Base-by-base conservation (phyloP, 371 early-diverging fungal genomes). In the Rhizomucor pusillus region DNA sequence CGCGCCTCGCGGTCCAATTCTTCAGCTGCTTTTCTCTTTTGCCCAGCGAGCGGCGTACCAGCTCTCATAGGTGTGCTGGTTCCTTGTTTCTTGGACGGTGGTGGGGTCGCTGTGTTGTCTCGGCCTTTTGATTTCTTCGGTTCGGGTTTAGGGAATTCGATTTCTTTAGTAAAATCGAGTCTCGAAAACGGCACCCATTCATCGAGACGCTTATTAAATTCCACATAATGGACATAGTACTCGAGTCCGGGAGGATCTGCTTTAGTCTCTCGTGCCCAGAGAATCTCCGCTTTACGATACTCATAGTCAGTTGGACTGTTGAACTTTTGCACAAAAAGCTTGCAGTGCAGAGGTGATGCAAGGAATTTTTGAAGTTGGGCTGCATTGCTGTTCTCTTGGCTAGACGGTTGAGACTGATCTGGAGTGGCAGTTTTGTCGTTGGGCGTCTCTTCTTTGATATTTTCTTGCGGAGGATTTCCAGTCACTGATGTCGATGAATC, bases 151-250 rank as follows among this genome's bases (percentile, higher is more conserved):
- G 94, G 93, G 48, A 86, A 89, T 56, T 91, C 86, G 24, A 94
- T 82, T 1, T 82, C 84, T 50, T 86, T 75, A 20, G 75, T 66
- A 20, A 97, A 69, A 46, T 93, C 86, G 16, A 97, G 66, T 18
- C 88, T 71, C 0, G 75, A 65, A n/a, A 82, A 80, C 0, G 82
- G 47, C 0, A 99, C 92, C 99, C 99, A 99, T 69, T 97, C 97
- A 77, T 99, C 99, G 51, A 99, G 79, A 43, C 99, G 91, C 70
- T 98, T 99, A 81, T 99, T 99, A 74, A 94, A 98, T 47, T 94
- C 93, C 4, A 91, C 85, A 69, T 98, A 99, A 69, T 99, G 99
- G 1, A 99, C 94, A 75, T 99, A 99, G 67, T 90, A 98, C 72
- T 93, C 89, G 14, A 78, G 59, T n/a, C 76, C 65, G 5, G 55